phyloP scores from a whole-genome alignment of 345 rosid genomes.

The Tarenaya hassleriana region DNA sequence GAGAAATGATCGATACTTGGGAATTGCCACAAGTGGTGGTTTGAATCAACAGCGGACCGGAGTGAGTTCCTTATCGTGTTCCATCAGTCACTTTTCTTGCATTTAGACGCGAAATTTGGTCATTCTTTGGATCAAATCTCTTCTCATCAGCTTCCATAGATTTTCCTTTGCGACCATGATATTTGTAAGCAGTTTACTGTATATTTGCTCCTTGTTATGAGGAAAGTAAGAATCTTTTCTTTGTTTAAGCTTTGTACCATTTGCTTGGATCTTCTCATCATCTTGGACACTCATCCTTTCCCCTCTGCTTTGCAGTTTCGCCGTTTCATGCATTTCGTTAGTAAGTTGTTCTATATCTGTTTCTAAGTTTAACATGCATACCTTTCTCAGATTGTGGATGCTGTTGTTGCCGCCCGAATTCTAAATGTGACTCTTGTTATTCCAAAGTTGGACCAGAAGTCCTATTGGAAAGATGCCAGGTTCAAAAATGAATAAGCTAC shows the following conservation, averaged over 20 bases:
- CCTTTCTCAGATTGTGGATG: slow-evolving; percentile 74
- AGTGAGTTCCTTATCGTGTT: slow-evolving; percentile 37
- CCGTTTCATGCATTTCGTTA: not conserved
- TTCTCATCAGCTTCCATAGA: too few species aligned
- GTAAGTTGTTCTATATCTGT: not conserved
- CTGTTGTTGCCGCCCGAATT: slow-evolving; percentile 97
- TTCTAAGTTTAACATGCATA: not conserved
- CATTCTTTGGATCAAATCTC: too few species aligned
- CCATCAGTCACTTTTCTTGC: not conserved
- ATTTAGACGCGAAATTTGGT: not conserved
- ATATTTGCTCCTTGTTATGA: too few species aligned
- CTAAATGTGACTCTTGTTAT: slow-evolving; percentile 94
- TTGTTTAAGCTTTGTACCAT: too few species aligned
- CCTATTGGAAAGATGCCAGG: slow-evolving; percentile 98
- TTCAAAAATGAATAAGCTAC: slow-evolving; percentile 25
- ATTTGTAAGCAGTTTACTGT: too few species aligned
- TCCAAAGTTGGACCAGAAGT: slow-evolving; percentile 92
- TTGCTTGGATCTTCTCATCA: not conserved
- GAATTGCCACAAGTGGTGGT: slow-evolving; percentile 84
- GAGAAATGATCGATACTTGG: slow-evolving; percentile 52
- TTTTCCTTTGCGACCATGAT: too few species aligned
- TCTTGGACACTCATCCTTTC: not conserved
- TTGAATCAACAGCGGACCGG: slow-evolving; percentile 96
- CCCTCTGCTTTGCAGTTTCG: not conserved
- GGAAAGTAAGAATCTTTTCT: too few species aligned